Percentiles rank a stretch among this genome's conserved stretches.
Evolutionary conservation across 208 protist species (phyloP).

Genomic region (Acanthamoeba healyi): DNA sequence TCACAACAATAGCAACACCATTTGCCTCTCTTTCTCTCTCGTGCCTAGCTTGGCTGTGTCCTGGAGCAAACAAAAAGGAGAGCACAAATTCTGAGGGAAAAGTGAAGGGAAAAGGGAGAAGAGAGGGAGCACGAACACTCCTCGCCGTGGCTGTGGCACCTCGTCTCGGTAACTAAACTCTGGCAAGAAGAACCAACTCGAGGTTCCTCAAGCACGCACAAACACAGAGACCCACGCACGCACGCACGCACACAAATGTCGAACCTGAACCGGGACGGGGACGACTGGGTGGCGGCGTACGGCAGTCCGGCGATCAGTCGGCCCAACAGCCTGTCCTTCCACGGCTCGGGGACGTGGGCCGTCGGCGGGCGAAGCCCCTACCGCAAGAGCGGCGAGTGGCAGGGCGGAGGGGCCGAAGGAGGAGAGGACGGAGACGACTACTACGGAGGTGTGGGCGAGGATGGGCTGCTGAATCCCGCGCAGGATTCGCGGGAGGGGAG

Average conservation of each 20-base stretch:
- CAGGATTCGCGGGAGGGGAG: neutral
- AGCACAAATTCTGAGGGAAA: neutral
- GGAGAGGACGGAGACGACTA: neutral
- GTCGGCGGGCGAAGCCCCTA: neutral
- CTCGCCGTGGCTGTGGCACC: neutral
- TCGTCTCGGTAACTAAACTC: too few relatives aligned
- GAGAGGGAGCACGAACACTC: neutral
- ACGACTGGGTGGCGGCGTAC: slow-evolving; percentile 67
- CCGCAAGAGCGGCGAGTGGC: neutral
- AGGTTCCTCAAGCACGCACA: neutral
- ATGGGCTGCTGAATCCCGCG: too few relatives aligned
- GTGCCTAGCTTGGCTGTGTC: neutral
- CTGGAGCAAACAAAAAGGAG: neutral
- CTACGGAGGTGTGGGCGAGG: neutral
- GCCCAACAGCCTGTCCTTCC: slow-evolving; percentile 43
- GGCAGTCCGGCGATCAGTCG: slow-evolving; percentile 62
- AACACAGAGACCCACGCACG: neutral
- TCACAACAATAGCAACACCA: too few relatives aligned
- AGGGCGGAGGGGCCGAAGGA: neutral
- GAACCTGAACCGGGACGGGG: slow-evolving; percentile 8
- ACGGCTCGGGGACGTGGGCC: slow-evolving; percentile 12
- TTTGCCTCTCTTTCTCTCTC: too few relatives aligned
- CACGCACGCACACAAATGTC: too few relatives aligned
- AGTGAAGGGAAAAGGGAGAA: neutral
- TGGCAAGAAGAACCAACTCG: too few relatives aligned